Conservation (phyloP, 2,329 filamentous ascomycete species). For the Plenodomus biglobosus region DNA sequence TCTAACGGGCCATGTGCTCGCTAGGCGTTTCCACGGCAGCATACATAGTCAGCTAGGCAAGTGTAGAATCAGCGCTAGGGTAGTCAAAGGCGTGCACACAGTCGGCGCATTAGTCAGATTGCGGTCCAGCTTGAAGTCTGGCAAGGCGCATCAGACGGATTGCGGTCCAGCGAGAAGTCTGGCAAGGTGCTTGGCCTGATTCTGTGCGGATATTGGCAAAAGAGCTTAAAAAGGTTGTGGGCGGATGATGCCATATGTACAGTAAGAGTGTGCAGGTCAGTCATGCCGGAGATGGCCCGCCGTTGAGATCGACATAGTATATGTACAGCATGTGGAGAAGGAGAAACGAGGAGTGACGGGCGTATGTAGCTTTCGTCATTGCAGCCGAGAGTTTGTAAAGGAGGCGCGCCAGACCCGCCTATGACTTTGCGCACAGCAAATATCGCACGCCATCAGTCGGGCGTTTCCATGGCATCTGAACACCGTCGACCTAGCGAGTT, state of each 20-base stretch:
- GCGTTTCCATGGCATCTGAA: background rate
- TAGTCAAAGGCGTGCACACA: too few relatives aligned
- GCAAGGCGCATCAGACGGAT: too few relatives aligned
- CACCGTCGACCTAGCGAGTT: constrained; percentile 1
- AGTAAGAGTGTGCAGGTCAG: too few relatives aligned
- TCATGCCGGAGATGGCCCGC: background rate
- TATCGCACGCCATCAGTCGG: background rate
- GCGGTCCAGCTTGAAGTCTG: too few relatives aligned
- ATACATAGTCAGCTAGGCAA: too few relatives aligned
- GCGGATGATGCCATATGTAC: background rate
- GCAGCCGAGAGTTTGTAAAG: constrained; percentile 1
- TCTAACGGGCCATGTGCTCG: too few relatives aligned
- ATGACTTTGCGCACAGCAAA: background rate
- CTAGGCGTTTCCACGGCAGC: too few relatives aligned
- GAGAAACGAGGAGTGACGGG: constrained; percentile 24
- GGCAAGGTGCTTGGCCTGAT: too few relatives aligned
- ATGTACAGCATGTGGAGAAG: constrained; percentile 7
- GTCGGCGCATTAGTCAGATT: too few relatives aligned
- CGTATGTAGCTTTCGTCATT: constrained; percentile 19
- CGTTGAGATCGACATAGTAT: background rate
- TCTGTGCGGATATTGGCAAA: background rate
- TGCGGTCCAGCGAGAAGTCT: too few relatives aligned
- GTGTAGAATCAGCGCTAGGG: too few relatives aligned
- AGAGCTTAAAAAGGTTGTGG: background rate
- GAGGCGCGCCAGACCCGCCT: background rate